Conservation (phyloP, 805 yeast species). For the Jamesozyma jinghongensis region DNA sequence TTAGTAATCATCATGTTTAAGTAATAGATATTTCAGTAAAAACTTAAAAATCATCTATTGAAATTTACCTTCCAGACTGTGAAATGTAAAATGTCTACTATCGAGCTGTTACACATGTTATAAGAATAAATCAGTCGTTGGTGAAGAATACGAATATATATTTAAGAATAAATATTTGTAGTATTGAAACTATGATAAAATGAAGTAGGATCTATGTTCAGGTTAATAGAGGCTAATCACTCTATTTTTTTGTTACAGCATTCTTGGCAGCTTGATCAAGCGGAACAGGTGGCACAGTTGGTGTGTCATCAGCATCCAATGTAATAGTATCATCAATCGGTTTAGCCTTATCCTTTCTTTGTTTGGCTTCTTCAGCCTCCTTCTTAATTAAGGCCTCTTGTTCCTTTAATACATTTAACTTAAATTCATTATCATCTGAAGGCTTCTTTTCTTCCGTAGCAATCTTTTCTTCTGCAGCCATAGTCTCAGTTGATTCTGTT, state of each 20-base stretch:
- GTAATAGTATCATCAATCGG: constrained; percentile 31
- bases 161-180: too few species aligned
- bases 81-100: too few species aligned
- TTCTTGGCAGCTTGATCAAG: constrained; percentile 14
- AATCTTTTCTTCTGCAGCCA: constrained; percentile 4
- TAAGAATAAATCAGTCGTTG: too few species aligned
- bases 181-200: too few species aligned
- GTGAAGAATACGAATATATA: too few species aligned
- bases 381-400: constrained; percentile 78
- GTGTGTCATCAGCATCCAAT: constrained; percentile 32
- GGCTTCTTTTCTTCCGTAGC: constrained; percentile 6
- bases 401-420: constrained; percentile 64
- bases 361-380: constrained; percentile 68
- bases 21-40: background rate
- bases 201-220: too few species aligned
- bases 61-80: too few species aligned
- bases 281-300: constrained; percentile 14
- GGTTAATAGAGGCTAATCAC: too few species aligned
- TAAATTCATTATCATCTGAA: constrained; percentile 44
- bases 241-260: constrained; percentile 13
- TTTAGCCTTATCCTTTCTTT: constrained; percentile 16
- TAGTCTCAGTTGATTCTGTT: background rate
- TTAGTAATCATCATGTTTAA: background rate
- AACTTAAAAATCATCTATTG: too few species aligned
- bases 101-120: too few species aligned